Conservation (phyloP, 768 basidiomycete species). For the Pleurotus eryngii region DNA sequence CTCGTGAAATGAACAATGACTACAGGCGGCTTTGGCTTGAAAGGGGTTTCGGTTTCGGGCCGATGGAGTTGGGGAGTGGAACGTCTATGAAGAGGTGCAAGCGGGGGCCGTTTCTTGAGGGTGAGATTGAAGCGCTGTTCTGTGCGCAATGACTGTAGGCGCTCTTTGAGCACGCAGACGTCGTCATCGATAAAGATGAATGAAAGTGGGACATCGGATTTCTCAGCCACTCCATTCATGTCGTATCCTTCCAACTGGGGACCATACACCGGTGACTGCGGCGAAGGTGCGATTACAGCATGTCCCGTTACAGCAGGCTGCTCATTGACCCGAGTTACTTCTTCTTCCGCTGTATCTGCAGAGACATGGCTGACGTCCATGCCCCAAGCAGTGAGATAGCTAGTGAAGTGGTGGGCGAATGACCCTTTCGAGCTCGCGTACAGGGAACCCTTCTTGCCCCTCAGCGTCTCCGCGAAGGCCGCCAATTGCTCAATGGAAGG, state of each 20-base stretch:
- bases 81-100: conserved; percentile 65
- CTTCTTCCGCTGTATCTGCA: conserved; percentile 52
- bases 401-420: conserved; percentile 91
- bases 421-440: conserved; percentile 84
- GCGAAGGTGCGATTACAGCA: conserved; percentile 9
- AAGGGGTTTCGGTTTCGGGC: conserved; percentile 35
- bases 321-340: conserved; percentile 3
- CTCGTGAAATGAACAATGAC: conserved; percentile 91
- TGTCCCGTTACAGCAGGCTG: background rate
- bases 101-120: conserved; percentile 62
- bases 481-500: conserved; percentile 78
- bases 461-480: conserved; percentile 76
- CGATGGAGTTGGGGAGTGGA: conserved; percentile 81
- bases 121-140: conserved; percentile 42
- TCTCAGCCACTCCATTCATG: background rate
- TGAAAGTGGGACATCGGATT: conserved; percentile 25
- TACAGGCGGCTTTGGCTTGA: conserved; percentile 23
- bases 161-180: conserved; percentile 71
- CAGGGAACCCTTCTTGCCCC: conserved; percentile 78
- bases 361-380: conserved; percentile 87
- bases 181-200: conserved; percentile 96
- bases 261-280: conserved; percentile 3
- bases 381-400: conserved; percentile 92
- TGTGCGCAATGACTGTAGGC: conserved; percentile 63
- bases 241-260: conserved; percentile 2